Percentiles rank a stretch among this genome's conserved stretches.
These are phyloP conservation scores for Coemansia sp. DNA, from an alignment of 192 early-diverging fungal species.

Conservation along the genomic window DNA sequence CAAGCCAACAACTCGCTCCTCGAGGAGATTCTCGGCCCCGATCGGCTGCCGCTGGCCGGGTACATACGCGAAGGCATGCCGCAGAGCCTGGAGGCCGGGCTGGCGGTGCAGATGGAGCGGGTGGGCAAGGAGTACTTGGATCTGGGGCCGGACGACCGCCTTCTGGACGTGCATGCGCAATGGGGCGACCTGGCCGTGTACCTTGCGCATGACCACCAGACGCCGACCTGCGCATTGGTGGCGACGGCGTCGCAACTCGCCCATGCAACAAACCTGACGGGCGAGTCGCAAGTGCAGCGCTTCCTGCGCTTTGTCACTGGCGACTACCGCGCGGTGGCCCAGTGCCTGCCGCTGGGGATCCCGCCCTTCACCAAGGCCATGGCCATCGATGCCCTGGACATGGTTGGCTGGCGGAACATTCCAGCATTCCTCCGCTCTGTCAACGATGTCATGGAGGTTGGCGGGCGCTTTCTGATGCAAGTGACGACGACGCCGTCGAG, in stretches of 20 bases:
- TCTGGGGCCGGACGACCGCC: conserved; percentile 47
- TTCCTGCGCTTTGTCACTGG: conserved; percentile 46
- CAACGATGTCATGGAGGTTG: conserved; percentile 23
- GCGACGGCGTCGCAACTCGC: conserved; percentile 43
- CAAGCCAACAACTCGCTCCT: conserved; percentile 47
- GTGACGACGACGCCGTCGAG: conserved; percentile 51
- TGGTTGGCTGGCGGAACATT: conserved; percentile 36
- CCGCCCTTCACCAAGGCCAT: conserved; percentile 51
- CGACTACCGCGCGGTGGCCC: conserved; percentile 45
- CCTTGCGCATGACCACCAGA: conserved; percentile 39
- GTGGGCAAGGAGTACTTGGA: conserved; percentile 50
- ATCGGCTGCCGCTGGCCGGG: conserved; percentile 49
- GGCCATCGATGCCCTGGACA: conserved; percentile 48
- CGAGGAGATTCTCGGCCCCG: conserved; percentile 47
- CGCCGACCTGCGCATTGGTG: conserved; percentile 40
- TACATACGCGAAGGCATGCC: conserved; percentile 50
- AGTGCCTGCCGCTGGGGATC: conserved; percentile 38
- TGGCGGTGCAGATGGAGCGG: conserved; percentile 43
- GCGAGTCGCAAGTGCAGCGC: conserved; percentile 44
- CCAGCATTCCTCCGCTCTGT: conserved; percentile 32
- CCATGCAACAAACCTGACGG: conserved; percentile 44
- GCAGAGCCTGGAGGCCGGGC: conserved; percentile 28
- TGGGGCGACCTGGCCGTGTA: conserved; percentile 58
- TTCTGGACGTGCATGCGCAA: conserved; percentile 45
- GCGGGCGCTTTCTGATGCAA: conserved; percentile 43